Base-by-base conservation (phyloP, 2,329 filamentous ascomycete species). In the Ilyonectria destructans region DNA sequence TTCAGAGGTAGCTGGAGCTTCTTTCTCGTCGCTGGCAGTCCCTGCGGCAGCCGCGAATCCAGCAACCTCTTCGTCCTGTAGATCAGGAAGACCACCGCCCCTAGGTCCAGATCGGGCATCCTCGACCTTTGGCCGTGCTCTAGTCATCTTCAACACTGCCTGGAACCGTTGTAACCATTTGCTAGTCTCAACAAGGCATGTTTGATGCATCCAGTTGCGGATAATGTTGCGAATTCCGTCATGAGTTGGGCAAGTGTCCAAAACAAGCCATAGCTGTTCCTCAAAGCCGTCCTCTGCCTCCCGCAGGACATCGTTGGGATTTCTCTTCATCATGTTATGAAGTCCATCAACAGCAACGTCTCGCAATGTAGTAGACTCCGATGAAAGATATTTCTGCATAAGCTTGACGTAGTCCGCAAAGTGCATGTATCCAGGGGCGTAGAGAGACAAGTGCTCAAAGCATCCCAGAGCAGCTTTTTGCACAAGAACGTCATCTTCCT, bases 41-140 rank as follows among this genome's bases (percentile, higher is more conserved):
- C 90, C 91, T 31, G 87, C 87, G 1, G 92, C 91, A n/a, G 91
- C 89, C 35, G 95, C 95, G 77, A 99, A 98, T 0, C 96, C 96
- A 59, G 96, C 96, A 40, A 97, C 96, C 80, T 99, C 97, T 79
- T 99, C 96, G 78, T 99, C 96, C 70, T 96, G 93, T 0, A 98
- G 83, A 74, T 99, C 96, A n/a, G 93, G 87, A 13, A 88, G 85
- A 4, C 86, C 85, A 10, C 84, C 86, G 7, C 69, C 70, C 82
- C 79, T 74, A 85, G 75, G 88, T 12, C 84, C 80, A 4, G 85
- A 78, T 19, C 82, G 82, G 6, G 82, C 78, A 1, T 84, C 79
- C 49, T 88, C 85, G 31, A 89, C 87, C 48, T 90, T 87, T 2
- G 84, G 82, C 76, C 92, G 93, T 33, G 88, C 87, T 71, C 93